Conservation (phyloP, 257 asterid species). For the Lycium ferocissimum region DNA sequence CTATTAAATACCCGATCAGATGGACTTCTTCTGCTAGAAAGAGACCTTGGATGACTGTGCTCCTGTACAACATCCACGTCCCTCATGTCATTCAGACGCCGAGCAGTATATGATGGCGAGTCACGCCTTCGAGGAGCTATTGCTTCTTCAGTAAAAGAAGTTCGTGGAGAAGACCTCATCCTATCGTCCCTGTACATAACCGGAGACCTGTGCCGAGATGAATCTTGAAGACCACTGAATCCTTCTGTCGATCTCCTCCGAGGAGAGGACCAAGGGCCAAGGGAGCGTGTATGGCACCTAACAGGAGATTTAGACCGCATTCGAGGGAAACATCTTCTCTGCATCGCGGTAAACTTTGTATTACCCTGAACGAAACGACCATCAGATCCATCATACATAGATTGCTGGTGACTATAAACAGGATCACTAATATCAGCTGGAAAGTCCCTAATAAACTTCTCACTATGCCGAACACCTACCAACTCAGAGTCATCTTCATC, state of each 20-base stretch:
- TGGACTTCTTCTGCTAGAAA: constrained; percentile 59
- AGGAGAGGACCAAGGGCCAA: constrained; percentile 74
- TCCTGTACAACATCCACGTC: constrained; percentile 59
- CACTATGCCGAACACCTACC: constrained; percentile 49
- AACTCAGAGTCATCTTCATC: constrained; percentile 50
- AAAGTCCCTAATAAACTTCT: constrained; percentile 57
- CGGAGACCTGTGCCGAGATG: constrained; percentile 60
- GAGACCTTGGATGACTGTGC: constrained; percentile 54
- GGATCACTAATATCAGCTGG: constrained; percentile 59
- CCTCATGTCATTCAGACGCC: constrained; percentile 55
- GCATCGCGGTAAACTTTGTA: constrained; percentile 57
- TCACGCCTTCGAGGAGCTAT: constrained; percentile 64
- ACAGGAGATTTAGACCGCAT: constrained; percentile 64
- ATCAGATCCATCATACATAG: constrained; percentile 53
- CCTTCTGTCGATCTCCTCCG: constrained; percentile 66
- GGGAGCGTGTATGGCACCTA: constrained; percentile 68
- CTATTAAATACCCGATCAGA: constrained; percentile 53
- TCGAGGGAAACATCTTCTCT: constrained; percentile 62
- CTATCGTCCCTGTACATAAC: constrained; percentile 59
- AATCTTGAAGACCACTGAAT: constrained; percentile 48
- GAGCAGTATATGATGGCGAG: constrained; percentile 60
- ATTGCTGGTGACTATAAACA: constrained; percentile 51
- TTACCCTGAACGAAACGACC: constrained; percentile 55
- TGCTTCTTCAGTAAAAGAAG: constrained; percentile 61
- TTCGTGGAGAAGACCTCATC: constrained; percentile 69